Base-by-base conservation (phyloP, 2,329 filamentous ascomycete genomes). In the Aspergillus awamori region DNA sequence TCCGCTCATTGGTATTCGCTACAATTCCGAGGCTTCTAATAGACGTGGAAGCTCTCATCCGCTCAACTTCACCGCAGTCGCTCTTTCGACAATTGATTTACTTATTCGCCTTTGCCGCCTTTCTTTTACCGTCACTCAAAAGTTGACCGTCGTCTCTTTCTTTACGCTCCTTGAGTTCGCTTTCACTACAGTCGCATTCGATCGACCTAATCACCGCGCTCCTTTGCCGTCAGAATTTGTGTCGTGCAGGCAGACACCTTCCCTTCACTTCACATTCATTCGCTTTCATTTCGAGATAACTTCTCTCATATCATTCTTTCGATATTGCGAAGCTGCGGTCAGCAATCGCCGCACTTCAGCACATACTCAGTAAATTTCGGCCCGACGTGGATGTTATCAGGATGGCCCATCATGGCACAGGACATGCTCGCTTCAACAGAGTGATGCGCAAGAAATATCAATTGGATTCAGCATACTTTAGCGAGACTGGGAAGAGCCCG, bases 1-100 rank as follows among this genome's bases (percentile, higher is more conserved):
- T 69, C 67, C 67, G 26, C 64, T 69, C 67, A 60, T 69, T 69
- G 61, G 26, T 60, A 53, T 56, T 55, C 39, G 36, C 45, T 45
- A 60, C 39, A 20, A 26, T 43, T 53, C 8, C 5, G 51, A 38
- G 33, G 20, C 51, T 41, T 36, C 51, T 39, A 10, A 49, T 58
- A 47, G 22, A 22, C 26, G 24, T 33, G 39, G 38, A 38, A 55
- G 11, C 13, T n/a, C 36, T 36, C 7, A 15, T 30, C 30, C 22
- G 38, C 43, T 53, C 26, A 33, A 58, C 39, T 39, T 26, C n/a
- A 39, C 39, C 26, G 20, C 51, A 43, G 39, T 60, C 60, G 45
- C 47, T 64, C 63, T 47, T 60, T 65, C 58, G 41, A 49, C 38
- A 33, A 24, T 55, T 53, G 30, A 49, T 52, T 57, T 17, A 51